phyloP scores from a whole-genome alignment of 1,284 basidiomycete species.

The Fistulina hepatica region DNA sequence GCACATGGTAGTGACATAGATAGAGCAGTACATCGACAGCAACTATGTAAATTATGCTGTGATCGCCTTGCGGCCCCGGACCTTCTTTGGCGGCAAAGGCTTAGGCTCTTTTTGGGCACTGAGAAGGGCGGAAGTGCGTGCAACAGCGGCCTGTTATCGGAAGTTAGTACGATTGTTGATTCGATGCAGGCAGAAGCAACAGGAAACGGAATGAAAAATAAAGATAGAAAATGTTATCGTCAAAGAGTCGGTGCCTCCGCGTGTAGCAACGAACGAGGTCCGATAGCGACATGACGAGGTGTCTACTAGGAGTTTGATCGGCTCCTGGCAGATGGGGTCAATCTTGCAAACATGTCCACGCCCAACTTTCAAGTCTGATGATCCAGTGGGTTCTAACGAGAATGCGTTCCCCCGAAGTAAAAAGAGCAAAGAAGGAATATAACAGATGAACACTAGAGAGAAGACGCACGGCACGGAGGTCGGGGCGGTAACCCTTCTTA shows the following conservation, averaged over 20 bases:
- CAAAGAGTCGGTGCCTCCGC: constrained; percentile 62
- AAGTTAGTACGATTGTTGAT: constrained; percentile 13
- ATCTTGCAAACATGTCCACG: constrained; percentile 82
- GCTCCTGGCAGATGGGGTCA: constrained; percentile 31
- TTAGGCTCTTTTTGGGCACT: constrained; percentile 67
- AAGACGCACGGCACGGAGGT: constrained; percentile 68
- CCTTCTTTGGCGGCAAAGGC: constrained; percentile 59
- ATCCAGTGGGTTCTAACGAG: constrained; percentile 74
- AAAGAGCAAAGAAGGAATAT: constrained; percentile 11
- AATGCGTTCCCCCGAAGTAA: constrained; percentile 34
- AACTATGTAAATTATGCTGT: too few relatives aligned
- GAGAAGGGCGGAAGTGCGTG: constrained; percentile 69
- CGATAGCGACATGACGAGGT: constrained; percentile 66
- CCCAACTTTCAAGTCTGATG: constrained; percentile 62
- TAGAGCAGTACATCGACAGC: too few relatives aligned
- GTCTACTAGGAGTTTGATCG: constrained; percentile 52
- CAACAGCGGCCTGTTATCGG: constrained; percentile 57
- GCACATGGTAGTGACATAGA: too few relatives aligned
- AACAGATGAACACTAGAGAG: constrained; percentile 13
- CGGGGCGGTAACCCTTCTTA: constrained; percentile 72
- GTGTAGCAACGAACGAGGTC: constrained; percentile 47
- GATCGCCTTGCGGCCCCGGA: constrained; percentile 65
- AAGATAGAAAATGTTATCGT: constrained; percentile 39
- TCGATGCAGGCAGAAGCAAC: constrained; percentile 13
- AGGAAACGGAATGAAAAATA: constrained; percentile 15